Evolutionary conservation across 2,329 filamentous ascomycete genomes (phyloP).

Genomic region (Penicillium aurantiogriseum): DNA sequence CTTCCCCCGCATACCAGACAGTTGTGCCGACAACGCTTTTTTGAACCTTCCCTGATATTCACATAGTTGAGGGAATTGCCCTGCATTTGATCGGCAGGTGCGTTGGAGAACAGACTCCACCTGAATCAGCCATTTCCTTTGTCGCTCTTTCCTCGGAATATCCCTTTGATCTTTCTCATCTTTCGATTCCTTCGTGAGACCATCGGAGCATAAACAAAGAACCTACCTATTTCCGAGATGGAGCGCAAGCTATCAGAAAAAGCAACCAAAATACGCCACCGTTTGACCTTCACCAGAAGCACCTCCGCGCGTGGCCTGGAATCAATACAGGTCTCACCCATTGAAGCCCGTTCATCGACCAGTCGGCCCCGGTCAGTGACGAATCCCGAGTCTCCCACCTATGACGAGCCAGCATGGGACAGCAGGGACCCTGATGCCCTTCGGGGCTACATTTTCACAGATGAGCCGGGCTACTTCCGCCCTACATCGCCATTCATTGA

Average conservation of each 20-base stretch:
- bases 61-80: slow-evolving; percentile 4
- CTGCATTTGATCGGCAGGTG: neutral
- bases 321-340: slow-evolving; percentile 8
- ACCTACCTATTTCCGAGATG: slow-evolving; percentile 6
- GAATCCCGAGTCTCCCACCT: slow-evolving; percentile 12
- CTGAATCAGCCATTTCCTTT: neutral
- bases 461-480: slow-evolving; percentile 33
- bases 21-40: slow-evolving; percentile 12
- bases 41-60: neutral
- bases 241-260: slow-evolving; percentile 24
- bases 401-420: slow-evolving; percentile 1
- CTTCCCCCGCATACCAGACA: slow-evolving; percentile 15
- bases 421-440: slow-evolving; percentile 18
- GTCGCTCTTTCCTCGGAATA: neutral
- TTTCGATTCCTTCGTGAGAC: neutral
- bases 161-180: neutral
- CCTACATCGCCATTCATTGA: slow-evolving; percentile 35
- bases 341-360: slow-evolving; percentile 1
- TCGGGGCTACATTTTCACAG: slow-evolving; percentile 36
- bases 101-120: neutral
- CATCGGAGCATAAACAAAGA: neutral
- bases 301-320: slow-evolving; percentile 10
- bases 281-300: slow-evolving; percentile 18
- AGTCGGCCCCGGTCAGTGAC: slow-evolving; percentile 22
- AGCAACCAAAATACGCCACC: slow-evolving; percentile 21